phyloP scores from a whole-genome alignment of 257 asterid genomes.

The Solanum piurae region DNA sequence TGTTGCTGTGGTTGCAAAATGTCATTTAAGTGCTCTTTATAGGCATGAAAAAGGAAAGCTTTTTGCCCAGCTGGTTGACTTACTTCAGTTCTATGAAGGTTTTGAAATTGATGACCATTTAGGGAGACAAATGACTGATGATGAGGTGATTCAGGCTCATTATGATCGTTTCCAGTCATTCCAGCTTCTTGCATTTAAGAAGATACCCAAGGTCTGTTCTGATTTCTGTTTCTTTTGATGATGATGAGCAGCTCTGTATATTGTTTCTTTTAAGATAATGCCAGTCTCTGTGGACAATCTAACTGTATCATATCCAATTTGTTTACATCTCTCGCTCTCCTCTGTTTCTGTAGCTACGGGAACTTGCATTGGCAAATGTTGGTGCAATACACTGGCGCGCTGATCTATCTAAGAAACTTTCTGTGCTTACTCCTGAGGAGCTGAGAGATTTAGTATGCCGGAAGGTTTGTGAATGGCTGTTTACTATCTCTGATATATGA shows the following conservation, averaged over 20 bases:
- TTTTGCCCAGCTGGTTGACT: conserved; percentile 88
- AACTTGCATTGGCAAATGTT: conserved; percentile 87
- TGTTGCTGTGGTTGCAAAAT: conserved; percentile 89
- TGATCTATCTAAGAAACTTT: conserved; percentile 79
- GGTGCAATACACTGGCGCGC: conserved; percentile 81
- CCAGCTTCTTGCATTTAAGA: conserved; percentile 81
- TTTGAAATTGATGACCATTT: conserved; percentile 90
- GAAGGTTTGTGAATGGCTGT: conserved; percentile 52
- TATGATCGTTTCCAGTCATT: conserved; percentile 91
- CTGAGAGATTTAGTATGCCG: conserved; percentile 81
- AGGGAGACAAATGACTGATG: conserved; percentile 98
- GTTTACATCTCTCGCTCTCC: background rate
- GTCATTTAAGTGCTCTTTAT: conserved; percentile 88
- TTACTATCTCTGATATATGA: background rate
- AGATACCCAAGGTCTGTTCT: conserved; percentile 61
- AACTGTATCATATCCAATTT: background rate
- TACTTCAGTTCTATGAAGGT: conserved; percentile 92
- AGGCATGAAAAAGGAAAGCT: conserved; percentile 86
- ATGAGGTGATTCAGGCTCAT: conserved; percentile 89
- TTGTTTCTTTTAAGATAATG: background rate
- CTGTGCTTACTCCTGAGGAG: conserved; percentile 69
- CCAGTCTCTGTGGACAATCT: background rate
- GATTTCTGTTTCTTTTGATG: background rate
- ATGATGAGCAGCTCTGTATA: background rate
- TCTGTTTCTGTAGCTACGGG: conserved; percentile 55